Evolutionary conservation across 345 rosid species (phyloP).

Genomic region (Lepidium sativum): DNA sequence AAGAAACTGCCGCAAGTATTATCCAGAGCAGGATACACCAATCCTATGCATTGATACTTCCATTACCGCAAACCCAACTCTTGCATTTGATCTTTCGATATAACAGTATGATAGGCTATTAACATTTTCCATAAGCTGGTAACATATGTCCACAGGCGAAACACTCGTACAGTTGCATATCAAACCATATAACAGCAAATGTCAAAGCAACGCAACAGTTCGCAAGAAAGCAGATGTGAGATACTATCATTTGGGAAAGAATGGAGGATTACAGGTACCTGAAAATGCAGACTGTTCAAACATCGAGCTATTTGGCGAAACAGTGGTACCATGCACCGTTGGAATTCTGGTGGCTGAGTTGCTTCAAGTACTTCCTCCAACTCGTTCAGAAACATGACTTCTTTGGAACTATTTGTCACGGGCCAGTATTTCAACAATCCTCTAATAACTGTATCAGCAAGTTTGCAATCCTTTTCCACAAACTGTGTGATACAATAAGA

Average conservation of each 20-base stretch:
- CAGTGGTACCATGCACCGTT: constrained; percentile 58
- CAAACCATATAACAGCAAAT: neutral
- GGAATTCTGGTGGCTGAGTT: constrained; percentile 63
- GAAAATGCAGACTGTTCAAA: constrained; percentile 66
- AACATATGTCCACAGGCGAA: neutral
- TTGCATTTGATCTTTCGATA: neutral
- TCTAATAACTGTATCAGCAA: constrained; percentile 52
- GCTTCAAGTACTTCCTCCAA: constrained; percentile 69
- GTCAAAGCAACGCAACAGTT: neutral
- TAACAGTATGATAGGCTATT: neutral
- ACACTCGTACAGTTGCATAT: neutral
- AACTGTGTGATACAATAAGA: constrained; percentile 60
- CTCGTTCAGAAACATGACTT: constrained; percentile 64
- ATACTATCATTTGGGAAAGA: neutral
- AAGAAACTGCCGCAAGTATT: neutral
- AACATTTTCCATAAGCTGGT: neutral
- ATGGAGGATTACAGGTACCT: constrained; percentile 34
- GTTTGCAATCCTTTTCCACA: constrained; percentile 68
- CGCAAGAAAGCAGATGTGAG: neutral
- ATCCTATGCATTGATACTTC: neutral
- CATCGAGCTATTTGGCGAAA: constrained; percentile 62
- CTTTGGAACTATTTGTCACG: constrained; percentile 59
- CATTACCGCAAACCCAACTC: neutral
- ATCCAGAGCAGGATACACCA: neutral
- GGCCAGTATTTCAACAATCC: constrained; percentile 69